Conservation (phyloP, 2,329 filamentous ascomycete species). For the Stenocarpella maydis region DNA sequence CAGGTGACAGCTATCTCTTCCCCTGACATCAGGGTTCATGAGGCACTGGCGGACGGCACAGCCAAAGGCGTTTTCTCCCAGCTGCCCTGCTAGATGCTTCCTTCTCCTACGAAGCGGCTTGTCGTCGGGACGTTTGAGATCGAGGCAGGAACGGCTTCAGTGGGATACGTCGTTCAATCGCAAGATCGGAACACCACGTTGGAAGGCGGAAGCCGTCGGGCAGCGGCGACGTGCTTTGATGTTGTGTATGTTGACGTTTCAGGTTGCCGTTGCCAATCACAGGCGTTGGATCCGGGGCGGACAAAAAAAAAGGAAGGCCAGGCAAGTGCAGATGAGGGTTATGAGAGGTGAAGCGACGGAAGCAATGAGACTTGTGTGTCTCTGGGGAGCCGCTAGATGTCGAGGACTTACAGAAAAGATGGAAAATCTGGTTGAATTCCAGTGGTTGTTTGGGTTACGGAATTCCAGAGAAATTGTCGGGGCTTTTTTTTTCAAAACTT, state of each 20-base stretch:
- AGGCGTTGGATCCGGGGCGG: neutral
- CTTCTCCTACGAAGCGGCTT: neutral
- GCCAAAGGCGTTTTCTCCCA: neutral
- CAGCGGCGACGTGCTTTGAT: neutral
- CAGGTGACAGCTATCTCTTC: neutral
- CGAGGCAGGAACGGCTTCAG: neutral
- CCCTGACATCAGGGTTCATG: neutral
- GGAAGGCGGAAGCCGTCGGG: neutral
- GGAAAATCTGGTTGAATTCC: constrained; percentile 30
- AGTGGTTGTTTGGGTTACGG: constrained; percentile 28
- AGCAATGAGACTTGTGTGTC: constrained; percentile 13
- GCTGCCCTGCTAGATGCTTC: neutral
- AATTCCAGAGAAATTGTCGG: constrained; percentile 30
- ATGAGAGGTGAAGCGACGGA: neutral
- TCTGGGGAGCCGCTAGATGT: neutral
- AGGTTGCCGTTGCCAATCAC: constrained; percentile 21
- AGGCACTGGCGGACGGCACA: neutral
- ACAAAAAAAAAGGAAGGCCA: neutral
- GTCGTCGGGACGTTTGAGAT: neutral
- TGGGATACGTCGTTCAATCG: neutral
- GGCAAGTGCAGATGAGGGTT: constrained; percentile 10
- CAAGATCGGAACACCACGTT: neutral
- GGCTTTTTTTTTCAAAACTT: constrained; percentile 12
- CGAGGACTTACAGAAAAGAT: constrained; percentile 32
- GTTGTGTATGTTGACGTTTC: constrained; percentile 15